phyloP scores from a whole-genome alignment of 768 basidiomycete species.

The Pleurotus sapidus region DNA sequence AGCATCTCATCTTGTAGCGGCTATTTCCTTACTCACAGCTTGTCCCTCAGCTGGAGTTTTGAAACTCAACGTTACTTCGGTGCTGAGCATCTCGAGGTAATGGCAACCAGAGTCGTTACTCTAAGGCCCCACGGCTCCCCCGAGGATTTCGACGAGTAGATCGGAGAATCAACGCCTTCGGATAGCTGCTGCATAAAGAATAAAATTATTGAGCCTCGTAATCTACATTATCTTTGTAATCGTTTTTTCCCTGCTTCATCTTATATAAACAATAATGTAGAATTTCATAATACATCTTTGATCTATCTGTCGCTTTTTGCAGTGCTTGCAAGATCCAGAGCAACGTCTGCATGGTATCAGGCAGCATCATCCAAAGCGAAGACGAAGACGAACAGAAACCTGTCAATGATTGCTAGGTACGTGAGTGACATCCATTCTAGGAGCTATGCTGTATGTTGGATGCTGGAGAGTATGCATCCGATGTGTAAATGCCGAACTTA shows the following conservation, averaged over 20 bases:
- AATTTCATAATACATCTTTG: neutral
- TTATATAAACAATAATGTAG: neutral
- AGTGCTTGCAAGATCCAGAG: no score
- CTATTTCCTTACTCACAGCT: slow-evolving; percentile 14
- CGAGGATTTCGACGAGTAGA: slow-evolving; percentile 25
- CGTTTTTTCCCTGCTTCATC: neutral
- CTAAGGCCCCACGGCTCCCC: slow-evolving; percentile 36
- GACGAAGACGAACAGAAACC: no score
- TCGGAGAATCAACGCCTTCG: neutral
- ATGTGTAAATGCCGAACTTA: no score
- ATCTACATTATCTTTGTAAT: slow-evolving; percentile 3
- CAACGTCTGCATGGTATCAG: no score
- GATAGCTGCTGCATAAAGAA: neutral
- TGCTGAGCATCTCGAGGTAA: slow-evolving; percentile 47
- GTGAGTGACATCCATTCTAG: no score
- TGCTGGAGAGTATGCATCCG: no score
- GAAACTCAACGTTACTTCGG: slow-evolving; percentile 71
- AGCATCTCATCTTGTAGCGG: slow-evolving; percentile 13
- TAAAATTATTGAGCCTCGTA: neutral
- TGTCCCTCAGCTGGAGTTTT: slow-evolving; percentile 54
- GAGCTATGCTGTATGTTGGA: no score
- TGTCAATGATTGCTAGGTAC: no score
- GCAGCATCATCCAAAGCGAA: no score
- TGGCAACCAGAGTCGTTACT: slow-evolving; percentile 41
- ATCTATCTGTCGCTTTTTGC: no score